Percentiles rank a stretch among this genome's conserved stretches.
Evolutionary conservation across 495 filamentous ascomycete species (phyloP).

Genomic region (Evernia prunastri): DNA sequence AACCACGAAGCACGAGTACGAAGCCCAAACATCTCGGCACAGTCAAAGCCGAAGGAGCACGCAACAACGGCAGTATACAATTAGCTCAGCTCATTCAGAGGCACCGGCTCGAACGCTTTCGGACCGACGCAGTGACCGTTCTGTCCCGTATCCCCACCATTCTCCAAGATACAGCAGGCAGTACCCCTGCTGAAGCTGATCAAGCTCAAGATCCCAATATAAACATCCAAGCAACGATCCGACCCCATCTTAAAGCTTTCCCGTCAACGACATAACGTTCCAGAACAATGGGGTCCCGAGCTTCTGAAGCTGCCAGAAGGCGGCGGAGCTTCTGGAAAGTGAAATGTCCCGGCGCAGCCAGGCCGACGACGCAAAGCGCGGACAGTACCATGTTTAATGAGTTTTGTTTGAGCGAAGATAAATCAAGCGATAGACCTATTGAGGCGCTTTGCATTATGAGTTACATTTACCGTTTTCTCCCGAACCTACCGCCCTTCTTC

Average conservation of each 20-base stretch:
- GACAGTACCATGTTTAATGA: background rate
- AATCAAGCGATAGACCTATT: background rate
- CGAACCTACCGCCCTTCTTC: slow-evolving; percentile 40
- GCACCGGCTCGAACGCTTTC: background rate
- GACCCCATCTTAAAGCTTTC: background rate
- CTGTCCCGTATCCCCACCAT: slow-evolving; percentile 4
- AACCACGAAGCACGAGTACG: background rate
- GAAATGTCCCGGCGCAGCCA: background rate
- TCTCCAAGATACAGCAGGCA: background rate
- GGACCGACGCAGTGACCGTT: background rate
- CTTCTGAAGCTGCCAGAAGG: background rate
- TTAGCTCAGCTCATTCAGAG: background rate
- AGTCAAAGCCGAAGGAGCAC: background rate
- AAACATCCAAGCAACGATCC: background rate
- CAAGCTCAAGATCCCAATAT: background rate
- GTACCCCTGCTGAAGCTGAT: background rate
- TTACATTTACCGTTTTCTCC: slow-evolving; percentile 34
- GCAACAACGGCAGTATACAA: background rate
- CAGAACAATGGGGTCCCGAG: background rate
- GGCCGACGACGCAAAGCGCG: background rate
- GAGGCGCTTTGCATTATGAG: background rate
- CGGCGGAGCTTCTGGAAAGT: background rate
- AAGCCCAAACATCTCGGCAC: background rate
- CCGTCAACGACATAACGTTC: background rate
- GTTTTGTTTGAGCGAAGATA: background rate